phyloP scores from a whole-genome alignment of 495 filamentous ascomycete species.

The Bathelium albidoporum region DNA sequence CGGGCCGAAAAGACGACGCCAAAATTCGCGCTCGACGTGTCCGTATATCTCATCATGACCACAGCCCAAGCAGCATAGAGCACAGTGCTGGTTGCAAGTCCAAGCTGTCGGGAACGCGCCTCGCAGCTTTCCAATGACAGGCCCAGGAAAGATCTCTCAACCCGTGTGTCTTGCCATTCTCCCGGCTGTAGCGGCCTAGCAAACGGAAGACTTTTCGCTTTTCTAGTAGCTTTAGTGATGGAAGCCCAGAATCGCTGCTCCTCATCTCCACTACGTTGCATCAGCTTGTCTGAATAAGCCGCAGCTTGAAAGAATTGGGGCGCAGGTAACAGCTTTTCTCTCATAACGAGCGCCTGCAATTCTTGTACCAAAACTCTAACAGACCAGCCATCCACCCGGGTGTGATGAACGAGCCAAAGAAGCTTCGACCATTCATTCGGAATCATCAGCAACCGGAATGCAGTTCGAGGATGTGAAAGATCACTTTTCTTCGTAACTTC shows the following conservation, averaged over 20 bases:
- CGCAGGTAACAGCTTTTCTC: not conserved
- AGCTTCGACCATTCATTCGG: not conserved
- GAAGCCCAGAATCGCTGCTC: not conserved
- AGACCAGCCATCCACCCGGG: slow-evolving; percentile 13
- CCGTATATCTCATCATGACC: slow-evolving; percentile 20
- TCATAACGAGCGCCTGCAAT: not conserved
- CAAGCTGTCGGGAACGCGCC: too few relatives aligned
- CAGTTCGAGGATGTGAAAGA: not conserved
- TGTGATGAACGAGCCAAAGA: slow-evolving; percentile 14
- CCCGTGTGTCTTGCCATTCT: not conserved
- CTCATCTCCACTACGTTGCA: not conserved
- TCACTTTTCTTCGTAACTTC: not conserved
- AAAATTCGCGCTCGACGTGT: slow-evolving; percentile 12
- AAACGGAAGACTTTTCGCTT: not conserved
- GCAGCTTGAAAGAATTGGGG: not conserved
- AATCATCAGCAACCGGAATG: not conserved
- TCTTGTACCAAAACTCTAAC: slow-evolving; percentile 11
- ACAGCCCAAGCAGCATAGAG: slow-evolving; percentile 24
- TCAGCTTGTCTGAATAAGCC: not conserved
- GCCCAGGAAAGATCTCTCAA: not conserved
- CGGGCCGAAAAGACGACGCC: slow-evolving; percentile 22
- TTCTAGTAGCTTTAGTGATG: not conserved
- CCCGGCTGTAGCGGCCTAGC: not conserved
- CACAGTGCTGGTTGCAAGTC: too few relatives aligned
- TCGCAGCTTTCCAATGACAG: not conserved